phyloP scores from a whole-genome alignment of 2,329 filamentous ascomycete genomes.

The Beauveria asiatica region DNA sequence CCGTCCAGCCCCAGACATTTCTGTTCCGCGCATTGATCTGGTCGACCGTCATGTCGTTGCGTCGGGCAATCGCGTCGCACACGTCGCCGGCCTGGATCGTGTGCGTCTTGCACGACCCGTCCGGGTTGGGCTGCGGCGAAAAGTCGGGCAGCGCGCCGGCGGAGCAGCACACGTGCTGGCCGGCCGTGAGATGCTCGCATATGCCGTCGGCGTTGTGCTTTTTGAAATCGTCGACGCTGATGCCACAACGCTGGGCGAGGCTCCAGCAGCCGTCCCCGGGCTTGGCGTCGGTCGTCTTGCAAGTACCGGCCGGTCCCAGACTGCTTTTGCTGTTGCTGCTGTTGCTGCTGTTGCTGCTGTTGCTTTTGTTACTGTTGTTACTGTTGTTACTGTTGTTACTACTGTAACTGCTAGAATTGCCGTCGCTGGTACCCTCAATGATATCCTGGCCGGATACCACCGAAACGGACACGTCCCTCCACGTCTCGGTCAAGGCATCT shows the following conservation, averaged over 20 bases:
- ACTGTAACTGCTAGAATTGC: neutral
- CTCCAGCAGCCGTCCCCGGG: neutral
- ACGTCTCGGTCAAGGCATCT: neutral
- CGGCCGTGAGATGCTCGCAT: neutral
- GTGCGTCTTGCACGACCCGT: neutral
- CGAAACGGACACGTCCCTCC: neutral
- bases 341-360: neutral
- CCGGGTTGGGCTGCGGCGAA: neutral
- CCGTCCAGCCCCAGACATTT: conserved; percentile 20
- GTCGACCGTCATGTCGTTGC: neutral
- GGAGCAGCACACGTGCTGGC: conserved; percentile 4
- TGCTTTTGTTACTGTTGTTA: too few relatives aligned
- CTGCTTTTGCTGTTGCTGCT: too few relatives aligned
- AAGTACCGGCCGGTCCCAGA: neutral
- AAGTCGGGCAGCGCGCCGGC: neutral
- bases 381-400: neutral
- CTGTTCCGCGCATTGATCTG: neutral
- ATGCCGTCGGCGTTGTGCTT: neutral
- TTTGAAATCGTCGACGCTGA: neutral
- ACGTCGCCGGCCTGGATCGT: neutral
- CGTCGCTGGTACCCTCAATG: neutral
- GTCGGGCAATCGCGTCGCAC: neutral
- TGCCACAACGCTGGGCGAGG: neutral
- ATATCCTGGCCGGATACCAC: neutral
- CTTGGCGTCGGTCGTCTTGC: neutral